Conservation (phyloP, 2,329 filamentous ascomycete species). For the Fusarium dimerum region DNA sequence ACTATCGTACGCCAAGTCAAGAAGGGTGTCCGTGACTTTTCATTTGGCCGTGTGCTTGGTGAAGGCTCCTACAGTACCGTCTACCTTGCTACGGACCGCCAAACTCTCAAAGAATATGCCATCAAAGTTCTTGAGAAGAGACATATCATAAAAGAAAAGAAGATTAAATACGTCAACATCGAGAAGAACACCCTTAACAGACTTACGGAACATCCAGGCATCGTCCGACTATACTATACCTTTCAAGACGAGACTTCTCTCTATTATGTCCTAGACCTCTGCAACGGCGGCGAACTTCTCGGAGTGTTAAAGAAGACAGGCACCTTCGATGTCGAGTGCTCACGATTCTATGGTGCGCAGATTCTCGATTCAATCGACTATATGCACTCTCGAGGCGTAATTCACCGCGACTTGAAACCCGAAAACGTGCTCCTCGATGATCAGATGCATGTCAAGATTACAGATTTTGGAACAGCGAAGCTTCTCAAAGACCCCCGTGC, state of each 20-base stretch:
- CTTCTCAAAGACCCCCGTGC: slow-evolving; percentile 57
- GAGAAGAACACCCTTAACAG: slow-evolving; percentile 98
- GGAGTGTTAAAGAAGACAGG: slow-evolving; percentile 92
- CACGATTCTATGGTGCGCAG: slow-evolving; percentile 90
- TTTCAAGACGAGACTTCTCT: slow-evolving; percentile 96
- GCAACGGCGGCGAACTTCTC: slow-evolving; percentile 86
- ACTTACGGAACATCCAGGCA: slow-evolving; percentile 92
- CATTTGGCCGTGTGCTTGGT: slow-evolving; percentile 85
- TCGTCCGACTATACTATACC: slow-evolving; percentile 96
- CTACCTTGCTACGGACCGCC: slow-evolving; percentile 86
- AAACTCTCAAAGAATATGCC: slow-evolving; percentile 93
- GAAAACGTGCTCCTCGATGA: slow-evolving; percentile 95
- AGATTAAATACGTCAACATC: slow-evolving; percentile 99
- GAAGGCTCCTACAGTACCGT: slow-evolving; percentile 99
- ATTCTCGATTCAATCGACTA: slow-evolving; percentile 96
- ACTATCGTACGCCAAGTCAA: slow-evolving; percentile 83
- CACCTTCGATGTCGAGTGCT: slow-evolving; percentile 94
- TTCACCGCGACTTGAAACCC: slow-evolving; percentile 94
- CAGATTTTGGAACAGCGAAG: slow-evolving; percentile 98
- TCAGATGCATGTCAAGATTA: slow-evolving; percentile 98
- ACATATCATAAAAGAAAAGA: slow-evolving; percentile 99
- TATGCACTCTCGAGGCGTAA: slow-evolving; percentile 95
- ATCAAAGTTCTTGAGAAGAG: slow-evolving; percentile 98
- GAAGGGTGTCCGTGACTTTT: slow-evolving; percentile 96
- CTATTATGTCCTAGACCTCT: slow-evolving; percentile 95